Base-by-base conservation (phyloP, 306 rosid species). In the Calophaca sinica region DNA sequence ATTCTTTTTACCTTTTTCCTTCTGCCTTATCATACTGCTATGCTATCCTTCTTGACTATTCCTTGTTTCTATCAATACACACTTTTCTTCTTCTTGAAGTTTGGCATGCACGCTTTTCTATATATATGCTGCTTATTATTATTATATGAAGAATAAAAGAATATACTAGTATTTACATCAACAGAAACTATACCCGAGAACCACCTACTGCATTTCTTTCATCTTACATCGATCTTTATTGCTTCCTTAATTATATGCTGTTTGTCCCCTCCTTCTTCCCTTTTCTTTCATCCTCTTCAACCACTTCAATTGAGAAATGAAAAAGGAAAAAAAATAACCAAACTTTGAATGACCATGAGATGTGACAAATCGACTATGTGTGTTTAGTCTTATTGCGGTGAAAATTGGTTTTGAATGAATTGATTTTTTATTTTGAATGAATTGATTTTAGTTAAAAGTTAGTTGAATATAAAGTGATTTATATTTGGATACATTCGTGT, bases 91-190 rank as follows among this genome's bases (percentile, higher is more conserved):
- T 60, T 84, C 77, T 84, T 80, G 70, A 68, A 84, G 65, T 84
- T 80, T 84, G 80, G 48, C 88, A 35, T 61, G 79, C 88, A 87
- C 88, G 81, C 73, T 82, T 84, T 57, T 76, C 88, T 42, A 87
- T 76, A 45, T 45, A 26, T 51, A 45, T 33, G 12, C 63, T 68
- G 57, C 52, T 12, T 7, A 74, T 4, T 33, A 33, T 33, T 33
- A 33, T 33, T 33, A 33, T 33, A 33, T 33, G 12, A 58, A 65
- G 74, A 79, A 72, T 79, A 79, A 78, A 78, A 69, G 81, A 78
- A 70, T 79, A 54, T 58, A n/a, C n/a, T n/a, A n/a, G n/a, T n/a
- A 63, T 32, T 35, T 2, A 71, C 8, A 53, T 6, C 52, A 29
- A 49, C 41, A 57, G 10, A 36, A 32, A 55, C 57, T 9, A 20